These are phyloP conservation scores for Tulasnella sp. DNA, from an alignment of 768 basidiomycete species.

Conservation along the genomic window DNA sequence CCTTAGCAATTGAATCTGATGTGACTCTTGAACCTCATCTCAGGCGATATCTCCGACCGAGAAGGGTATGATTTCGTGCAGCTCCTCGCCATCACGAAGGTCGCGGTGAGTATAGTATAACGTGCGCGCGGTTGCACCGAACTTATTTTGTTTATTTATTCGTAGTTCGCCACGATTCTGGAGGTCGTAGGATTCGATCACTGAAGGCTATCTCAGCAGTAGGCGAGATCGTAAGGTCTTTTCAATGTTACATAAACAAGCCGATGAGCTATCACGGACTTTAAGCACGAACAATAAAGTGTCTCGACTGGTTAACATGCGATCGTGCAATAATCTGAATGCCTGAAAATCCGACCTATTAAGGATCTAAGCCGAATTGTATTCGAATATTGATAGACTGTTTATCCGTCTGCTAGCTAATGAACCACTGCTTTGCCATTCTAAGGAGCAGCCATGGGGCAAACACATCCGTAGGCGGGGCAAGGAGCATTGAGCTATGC, in stretches of 20 bases:
- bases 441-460: neutral
- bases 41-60: constrained; percentile 69
- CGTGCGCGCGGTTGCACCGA: neutral
- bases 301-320: too few relatives aligned
- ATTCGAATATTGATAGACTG: too few relatives aligned
- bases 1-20: too few relatives aligned
- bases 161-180: constrained; percentile 52
- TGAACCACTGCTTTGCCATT: neutral
- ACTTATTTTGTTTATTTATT: neutral
- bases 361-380: too few relatives aligned
- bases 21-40: too few relatives aligned
- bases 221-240: too few relatives aligned
- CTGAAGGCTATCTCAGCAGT: neutral
- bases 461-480: constrained; percentile 7
- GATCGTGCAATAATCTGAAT: too few relatives aligned
- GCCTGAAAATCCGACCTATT: too few relatives aligned
- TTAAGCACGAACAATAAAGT: too few relatives aligned
- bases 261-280: too few relatives aligned
- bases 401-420: too few relatives aligned
- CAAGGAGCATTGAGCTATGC: neutral
- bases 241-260: too few relatives aligned
- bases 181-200: constrained; percentile 44
- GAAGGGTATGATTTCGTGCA: constrained; percentile 77
- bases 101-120: constrained; percentile 45
- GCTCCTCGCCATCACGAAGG: constrained; percentile 73